Evolutionary conservation across 108 stramenopile genomes (phyloP), one percentile per base, ranked within the genome.

Genomic region (Cyclostephanos invisitatus): DNA sequence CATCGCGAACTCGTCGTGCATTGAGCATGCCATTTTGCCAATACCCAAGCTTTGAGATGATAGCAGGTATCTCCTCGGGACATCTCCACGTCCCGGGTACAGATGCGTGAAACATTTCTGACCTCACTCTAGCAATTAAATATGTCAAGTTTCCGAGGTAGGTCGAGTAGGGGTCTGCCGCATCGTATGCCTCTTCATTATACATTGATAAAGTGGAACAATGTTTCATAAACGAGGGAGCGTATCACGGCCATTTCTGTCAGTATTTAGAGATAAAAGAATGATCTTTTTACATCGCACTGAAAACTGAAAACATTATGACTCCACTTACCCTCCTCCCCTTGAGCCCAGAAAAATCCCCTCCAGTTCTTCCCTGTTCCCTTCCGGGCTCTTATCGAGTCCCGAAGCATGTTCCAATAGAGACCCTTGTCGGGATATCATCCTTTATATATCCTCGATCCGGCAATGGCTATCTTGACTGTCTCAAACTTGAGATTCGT

Each of bases 41-140:
- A 29, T 21, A 68, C 21, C 67, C 67, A 5, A 68, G 2, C 51
- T 68, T 51, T 37, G 55, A 51, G 18, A 68, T 54, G 18, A 68
- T 25, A 20, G 25, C 55, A 29, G 67, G 67, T 29, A 68, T 68
- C 55, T 68, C 54, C 24, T 68, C 67, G 32, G 32, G 35, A 53
- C 67, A 68, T 68, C 55, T 36, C 67, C 67, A 68, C 9, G 50
- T 68, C 36, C 67, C 67, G 11, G 36, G 2, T 14, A 55, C 67
- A 5, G 67, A 68, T 0, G 67, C 67, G 27, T 0, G 15, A 42
- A 51, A 68, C 67, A 68, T 68, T 56, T 68, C 67, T 37, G 47
- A 27, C 38, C 67, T 53, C n/a, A 68, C 50, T 35, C 37, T 21
- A 24, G 37, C 11, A 25, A 68, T 42, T 21, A 68, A 56, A 42